A percentile compares a stretch with the other conserved stretches of the same genome.
Conservation (phyloP, 306 rosid genomes). For the Lotus japonicus region DNA sequence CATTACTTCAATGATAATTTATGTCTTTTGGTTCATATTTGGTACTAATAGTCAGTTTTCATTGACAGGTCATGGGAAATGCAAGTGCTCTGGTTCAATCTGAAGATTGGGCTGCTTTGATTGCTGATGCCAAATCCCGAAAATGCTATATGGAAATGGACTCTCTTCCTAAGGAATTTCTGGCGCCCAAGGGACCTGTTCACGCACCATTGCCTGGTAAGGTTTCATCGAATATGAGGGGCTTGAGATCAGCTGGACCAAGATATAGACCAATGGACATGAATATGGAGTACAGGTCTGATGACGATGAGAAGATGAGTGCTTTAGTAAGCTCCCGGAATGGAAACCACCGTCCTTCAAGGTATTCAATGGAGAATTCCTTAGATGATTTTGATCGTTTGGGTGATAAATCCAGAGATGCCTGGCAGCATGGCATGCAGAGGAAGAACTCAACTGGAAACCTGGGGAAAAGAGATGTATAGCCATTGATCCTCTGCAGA, state of each 20-base stretch:
- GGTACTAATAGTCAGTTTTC: slow-evolving; percentile 9
- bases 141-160: slow-evolving; percentile 88
- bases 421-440: slow-evolving; percentile 75
- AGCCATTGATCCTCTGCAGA: slow-evolving; percentile 25
- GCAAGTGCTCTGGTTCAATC: slow-evolving; percentile 77
- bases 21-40: neutral
- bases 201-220: slow-evolving; percentile 59
- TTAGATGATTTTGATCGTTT: slow-evolving; percentile 54
- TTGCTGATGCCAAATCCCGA: slow-evolving; percentile 72
- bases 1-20: neutral
- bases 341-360: slow-evolving; percentile 58
- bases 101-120: slow-evolving; percentile 91
- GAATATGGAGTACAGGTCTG: slow-evolving; percentile 72
- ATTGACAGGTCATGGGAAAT: slow-evolving; percentile 93
- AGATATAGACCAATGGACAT: slow-evolving; percentile 75
- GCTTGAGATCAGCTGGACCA: slow-evolving; percentile 60
- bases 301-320: slow-evolving; percentile 71
- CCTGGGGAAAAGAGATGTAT: slow-evolving; percentile 65
- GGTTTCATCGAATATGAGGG: slow-evolving; percentile 58
- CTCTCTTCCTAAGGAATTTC: slow-evolving; percentile 80
- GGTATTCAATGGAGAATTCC: slow-evolving; percentile 53
- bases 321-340: slow-evolving; percentile 43
- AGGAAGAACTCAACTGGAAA: slow-evolving; percentile 61
- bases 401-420: slow-evolving; percentile 63
- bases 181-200: slow-evolving; percentile 48